Base-by-base conservation (phyloP, 352 stramenopile genomes). In the Phytophthora hybrid region DNA sequence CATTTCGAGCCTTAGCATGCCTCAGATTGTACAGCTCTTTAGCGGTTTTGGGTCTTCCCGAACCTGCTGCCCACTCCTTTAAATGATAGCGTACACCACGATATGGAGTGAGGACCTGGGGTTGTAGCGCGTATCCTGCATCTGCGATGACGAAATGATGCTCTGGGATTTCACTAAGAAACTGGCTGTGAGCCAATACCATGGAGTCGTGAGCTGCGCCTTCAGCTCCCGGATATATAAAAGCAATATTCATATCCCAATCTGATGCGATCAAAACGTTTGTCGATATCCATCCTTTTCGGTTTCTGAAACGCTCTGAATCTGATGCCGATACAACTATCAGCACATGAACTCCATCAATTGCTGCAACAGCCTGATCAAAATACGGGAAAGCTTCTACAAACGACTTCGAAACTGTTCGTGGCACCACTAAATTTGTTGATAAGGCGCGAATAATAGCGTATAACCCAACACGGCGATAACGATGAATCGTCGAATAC, bases 181-280 rank as follows among this genome's bases (percentile, higher is more conserved):
- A 6, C 14, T 62, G 1, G 29, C 58, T 63, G 14, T 32, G 53
- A 8, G 32, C 16, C 4, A 73, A 23, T 19, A 68, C 39, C 51
- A 65, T 73, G 0, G 51, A 65, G 13, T 67, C 37, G 46, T 73
- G 66, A 18, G 52, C 66, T 34, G 56, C 51, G 18, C 41, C 66
- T 37, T 67, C 23, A 5, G 59, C 58, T 5, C 66, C 39, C 5
- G 31, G 32, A 26, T 63, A 67, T 18, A 62, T 55, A 3, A 57
- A 65, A 7, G 13, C 58, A 44, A 61, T 13, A 26, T 57, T 41
- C 46, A 66, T 16, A 26, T 53, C 7, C 64, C 37, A 61, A 39
- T 71, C 46, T 2, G 44, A 51, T 14, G 32, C 29, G 39, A 66
- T 47, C 4, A 71, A 18, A 4, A 61, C 65, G 18, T 71, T 71